Conservation (phyloP, 2,329 filamentous ascomycete species). For the Trichophyton verrucosum region DNA sequence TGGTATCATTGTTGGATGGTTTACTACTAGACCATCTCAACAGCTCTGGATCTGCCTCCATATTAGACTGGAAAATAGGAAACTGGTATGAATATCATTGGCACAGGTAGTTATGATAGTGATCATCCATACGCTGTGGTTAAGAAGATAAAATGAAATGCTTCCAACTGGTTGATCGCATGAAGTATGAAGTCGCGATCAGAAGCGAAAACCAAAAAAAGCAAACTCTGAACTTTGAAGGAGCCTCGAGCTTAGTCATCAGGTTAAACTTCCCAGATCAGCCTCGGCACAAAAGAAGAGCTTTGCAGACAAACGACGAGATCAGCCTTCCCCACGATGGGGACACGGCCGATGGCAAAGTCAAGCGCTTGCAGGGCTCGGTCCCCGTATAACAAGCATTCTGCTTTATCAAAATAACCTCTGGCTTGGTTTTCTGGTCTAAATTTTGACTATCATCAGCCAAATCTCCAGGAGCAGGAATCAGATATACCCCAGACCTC, state of each 20-base stretch:
- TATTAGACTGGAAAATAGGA: not conserved
- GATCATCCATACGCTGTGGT: not conserved
- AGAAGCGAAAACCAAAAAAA: no score
- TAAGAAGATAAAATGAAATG: not conserved
- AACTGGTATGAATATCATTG: not conserved
- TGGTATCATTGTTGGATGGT: slow-evolving; percentile 11
- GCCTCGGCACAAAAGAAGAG: not conserved
- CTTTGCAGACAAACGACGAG: not conserved
- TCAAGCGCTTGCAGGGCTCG: not conserved
- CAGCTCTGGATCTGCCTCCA: not conserved
- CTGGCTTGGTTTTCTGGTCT: no score
- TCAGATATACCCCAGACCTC: no score
- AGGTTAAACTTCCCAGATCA: not conserved
- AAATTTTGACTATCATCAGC: no score
- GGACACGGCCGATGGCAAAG: not conserved
- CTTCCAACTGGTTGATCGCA: not conserved
- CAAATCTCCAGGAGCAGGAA: no score
- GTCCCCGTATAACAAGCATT: not conserved
- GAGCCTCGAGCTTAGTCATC: not conserved
- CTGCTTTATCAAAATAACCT: no score
- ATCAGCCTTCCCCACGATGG: not conserved
- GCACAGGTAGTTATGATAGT: not conserved
- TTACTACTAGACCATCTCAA: not conserved
- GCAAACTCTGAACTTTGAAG: no score
- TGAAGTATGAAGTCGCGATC: no score